Base-by-base conservation (phyloP, 148 eudicot genomes). In the Nepenthes mirabilis region DNA sequence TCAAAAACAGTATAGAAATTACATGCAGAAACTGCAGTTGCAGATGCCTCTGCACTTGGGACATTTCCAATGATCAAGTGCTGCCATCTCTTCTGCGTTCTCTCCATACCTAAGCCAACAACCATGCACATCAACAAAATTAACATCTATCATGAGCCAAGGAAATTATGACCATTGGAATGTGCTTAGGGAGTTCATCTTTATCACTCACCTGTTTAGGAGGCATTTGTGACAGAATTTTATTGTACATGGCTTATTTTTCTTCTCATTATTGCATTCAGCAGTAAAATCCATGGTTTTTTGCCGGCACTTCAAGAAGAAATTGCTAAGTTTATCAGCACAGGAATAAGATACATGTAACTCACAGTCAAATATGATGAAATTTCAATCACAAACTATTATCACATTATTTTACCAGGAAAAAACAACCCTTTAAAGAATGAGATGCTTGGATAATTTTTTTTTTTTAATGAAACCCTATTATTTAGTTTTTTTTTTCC, bases 21-120 rank as follows among this genome's bases (percentile, higher is more conserved):
- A 91, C 97, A 74, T 88, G 91, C 98, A 91, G 43, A 74, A 63
- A 69, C 96, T 91, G 83, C 98, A 91, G 67, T 91, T 91, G 68
- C 98, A 91, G 47, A 88, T 86, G 74, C 74, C 90, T 75, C 88
- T 68, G 70, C 98, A 91, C 78, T 64, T 88, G 47, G 96, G 98
- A 68, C 98, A 91, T 52, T 64, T 65, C 98, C 98, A 91, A 43
- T 83, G 69, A 63, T 68, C 85, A 48, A 70, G 65, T 51, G 35
- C 64, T 53, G 67, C 68, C 71, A 79, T 74, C 34, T 81, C 91
- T 68, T 83, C 96, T 2, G 85, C 96, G 47, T 80, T 83, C 73
- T 91, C 94, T 8, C 98, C 98, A 54, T 91, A 91, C 59, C 98
- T 91, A 58, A 56, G 34, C 9, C 47, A 72, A 57, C 58, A 59